Conservation (phyloP, 352 stramenopile genomes). For the Aphanomyces euteiches region DNA sequence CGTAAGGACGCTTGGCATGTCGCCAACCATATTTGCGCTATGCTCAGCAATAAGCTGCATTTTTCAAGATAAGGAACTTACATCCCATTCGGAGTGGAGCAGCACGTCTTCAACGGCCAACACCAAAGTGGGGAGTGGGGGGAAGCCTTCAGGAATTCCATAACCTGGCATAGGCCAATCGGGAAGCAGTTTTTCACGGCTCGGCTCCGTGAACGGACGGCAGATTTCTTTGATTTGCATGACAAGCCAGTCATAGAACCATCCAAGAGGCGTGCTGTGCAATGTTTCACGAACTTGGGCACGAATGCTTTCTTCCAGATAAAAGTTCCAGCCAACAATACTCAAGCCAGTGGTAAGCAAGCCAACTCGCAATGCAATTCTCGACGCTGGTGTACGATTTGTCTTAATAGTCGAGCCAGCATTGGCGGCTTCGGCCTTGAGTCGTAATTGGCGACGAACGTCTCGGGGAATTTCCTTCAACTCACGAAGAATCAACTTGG, state of each 20-base stretch:
- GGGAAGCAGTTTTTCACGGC: slow-evolving; percentile 72
- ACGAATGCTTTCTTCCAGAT: slow-evolving; percentile 63
- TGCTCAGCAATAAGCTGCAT: background rate
- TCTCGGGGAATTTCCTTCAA: slow-evolving; percentile 57
- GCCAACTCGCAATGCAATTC: slow-evolving; percentile 63
- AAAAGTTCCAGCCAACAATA: slow-evolving; percentile 64
- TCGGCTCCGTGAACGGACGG: slow-evolving; percentile 78
- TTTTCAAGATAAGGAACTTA: slow-evolving; percentile 41
- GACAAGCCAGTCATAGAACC: slow-evolving; percentile 53
- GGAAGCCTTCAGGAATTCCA: slow-evolving; percentile 68
- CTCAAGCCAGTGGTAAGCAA: slow-evolving; percentile 61
- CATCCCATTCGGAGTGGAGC: slow-evolving; percentile 85
- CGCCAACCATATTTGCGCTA: slow-evolving; percentile 85
- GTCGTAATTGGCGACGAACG: slow-evolving; percentile 54
- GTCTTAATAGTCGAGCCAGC: slow-evolving; percentile 42
- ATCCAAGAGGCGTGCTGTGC: slow-evolving; percentile 56
- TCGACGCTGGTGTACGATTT: slow-evolving; percentile 68
- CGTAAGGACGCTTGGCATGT: slow-evolving; percentile 77
- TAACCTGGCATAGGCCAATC: slow-evolving; percentile 70
- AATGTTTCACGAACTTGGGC: slow-evolving; percentile 43
- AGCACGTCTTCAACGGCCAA: slow-evolving; percentile 84
- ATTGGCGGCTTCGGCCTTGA: slow-evolving; percentile 28
- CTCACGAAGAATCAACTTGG: slow-evolving; percentile 16
- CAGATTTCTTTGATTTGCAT: slow-evolving; percentile 66
- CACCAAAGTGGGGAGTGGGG: slow-evolving; percentile 74